Base-by-base conservation (phyloP, 176 grass and related monocot genomes). In the Metroxylon sagu region DNA sequence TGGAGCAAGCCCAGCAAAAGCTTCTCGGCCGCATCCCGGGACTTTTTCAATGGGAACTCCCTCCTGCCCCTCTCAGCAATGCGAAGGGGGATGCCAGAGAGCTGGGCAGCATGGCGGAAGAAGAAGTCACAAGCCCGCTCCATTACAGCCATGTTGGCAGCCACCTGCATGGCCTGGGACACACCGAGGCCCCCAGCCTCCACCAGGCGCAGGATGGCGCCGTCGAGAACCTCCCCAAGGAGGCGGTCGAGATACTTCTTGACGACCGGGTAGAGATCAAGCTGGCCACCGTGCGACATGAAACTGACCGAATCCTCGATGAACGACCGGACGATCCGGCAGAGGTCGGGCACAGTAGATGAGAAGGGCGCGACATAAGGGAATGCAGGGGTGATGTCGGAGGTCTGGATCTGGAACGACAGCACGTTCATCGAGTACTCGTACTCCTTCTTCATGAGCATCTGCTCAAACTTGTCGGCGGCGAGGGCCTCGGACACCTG, bases 381-480 rank as follows among this genome's bases (percentile, higher is more conserved):
- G 74, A 98, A 98, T 6, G 87, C 94, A 19, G 94, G 94, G 56
- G 72, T 83, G 52, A 98, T 98, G 65, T 93, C 94, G 16, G 94
- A 89, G 60, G 79, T 92, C 76, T 98, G 94, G 62, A 98, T 92
- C 62, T 89, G 87, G 80, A 98, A 98, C 14, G 94, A 85, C 68
- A 92, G 76, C 7, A 98, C 88, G 58, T 98, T 93, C 94, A 98
- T 98, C 27, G 94, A 92, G 74, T 98, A 98, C 49, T 98, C 94
- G 28, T 98, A 98, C 77, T 98, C 94, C 79, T 93, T 98, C 62
- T 86, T 98, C 94, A 98, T 98, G 50, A 98, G 63, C 94, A 98
- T 93, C 68, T 98, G 94, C 72, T 92, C 94, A 51, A 93, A 92
- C 57, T 83, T 88, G 70, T 98, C 94, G 25, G 94, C 87, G 14